phyloP scores from a whole-genome alignment of 2,329 filamentous ascomycete species.

The Pseudogymnoascus sp. region DNA sequence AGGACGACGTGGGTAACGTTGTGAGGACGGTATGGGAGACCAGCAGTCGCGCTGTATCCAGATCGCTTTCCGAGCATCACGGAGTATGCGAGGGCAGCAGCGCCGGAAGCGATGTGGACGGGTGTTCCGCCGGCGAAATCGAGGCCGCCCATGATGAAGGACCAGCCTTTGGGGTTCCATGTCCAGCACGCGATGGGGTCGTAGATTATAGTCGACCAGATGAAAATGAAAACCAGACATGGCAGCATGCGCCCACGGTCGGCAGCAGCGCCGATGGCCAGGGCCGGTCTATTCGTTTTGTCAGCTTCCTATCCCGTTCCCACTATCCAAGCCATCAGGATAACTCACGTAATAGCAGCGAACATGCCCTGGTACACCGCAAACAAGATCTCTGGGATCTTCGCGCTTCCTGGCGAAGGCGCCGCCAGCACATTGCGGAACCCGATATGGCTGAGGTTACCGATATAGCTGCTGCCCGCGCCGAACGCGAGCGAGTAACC shows the following conservation, averaged over 20 bases:
- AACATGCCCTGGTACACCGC: slow-evolving; percentile 86
- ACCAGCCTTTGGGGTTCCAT: slow-evolving; percentile 80
- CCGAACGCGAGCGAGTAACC: slow-evolving; percentile 27
- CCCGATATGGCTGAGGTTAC: slow-evolving; percentile 70
- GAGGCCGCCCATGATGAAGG: slow-evolving; percentile 18
- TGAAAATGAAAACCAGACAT: slow-evolving; percentile 84
- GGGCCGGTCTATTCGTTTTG: slow-evolving; percentile 49
- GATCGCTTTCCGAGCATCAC: slow-evolving; percentile 68
- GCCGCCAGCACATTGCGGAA: slow-evolving; percentile 66
- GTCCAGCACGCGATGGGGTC: slow-evolving; percentile 94
- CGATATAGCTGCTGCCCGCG: slow-evolving; percentile 53
- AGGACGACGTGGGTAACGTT: slow-evolving; percentile 90
- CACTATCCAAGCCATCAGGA: neutral
- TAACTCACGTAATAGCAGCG: slow-evolving; percentile 63
- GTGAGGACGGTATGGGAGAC: slow-evolving; percentile 85
- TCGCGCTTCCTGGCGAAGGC: slow-evolving; percentile 64
- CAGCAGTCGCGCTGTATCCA: slow-evolving; percentile 69
- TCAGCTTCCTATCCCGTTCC: slow-evolving; percentile 8
- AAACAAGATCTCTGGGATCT: slow-evolving; percentile 76
- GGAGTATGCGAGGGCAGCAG: slow-evolving; percentile 78
- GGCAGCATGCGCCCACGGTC: slow-evolving; percentile 84
- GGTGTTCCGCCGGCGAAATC: slow-evolving; percentile 41
- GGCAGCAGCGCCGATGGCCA: slow-evolving; percentile 76
- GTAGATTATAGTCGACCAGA: slow-evolving; percentile 86
- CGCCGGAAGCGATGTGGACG: slow-evolving; percentile 78